These are phyloP conservation scores for Calonectria crousiana DNA, from an alignment of 2,329 filamentous ascomycete genomes.

Conservation along the genomic window DNA sequence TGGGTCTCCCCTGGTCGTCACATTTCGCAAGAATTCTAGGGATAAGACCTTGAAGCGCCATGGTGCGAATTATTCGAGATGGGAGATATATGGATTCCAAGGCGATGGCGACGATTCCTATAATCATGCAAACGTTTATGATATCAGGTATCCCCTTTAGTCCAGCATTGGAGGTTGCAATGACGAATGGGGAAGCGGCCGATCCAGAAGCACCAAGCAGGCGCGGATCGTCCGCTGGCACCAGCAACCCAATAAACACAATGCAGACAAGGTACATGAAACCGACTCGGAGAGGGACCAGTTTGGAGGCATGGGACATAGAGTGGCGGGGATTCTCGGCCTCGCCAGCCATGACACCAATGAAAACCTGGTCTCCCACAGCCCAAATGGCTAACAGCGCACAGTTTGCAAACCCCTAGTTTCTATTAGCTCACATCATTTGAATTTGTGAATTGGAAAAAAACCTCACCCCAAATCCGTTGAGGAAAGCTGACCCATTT, in stretches of 20 bases:
- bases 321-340: conserved; percentile 32
- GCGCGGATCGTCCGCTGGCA: conserved; percentile 29
- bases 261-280: conserved; percentile 35
- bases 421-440: neutral
- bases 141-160: conserved; percentile 27
- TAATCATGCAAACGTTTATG: conserved; percentile 39
- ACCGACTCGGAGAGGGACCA: conserved; percentile 35
- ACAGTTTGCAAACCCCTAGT: conserved; percentile 36
- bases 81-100: conserved; percentile 19
- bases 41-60: conserved; percentile 20
- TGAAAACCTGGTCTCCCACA: conserved; percentile 38
- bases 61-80: conserved; percentile 18
- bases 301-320: conserved; percentile 34
- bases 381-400: conserved; percentile 36
- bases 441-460: neutral
- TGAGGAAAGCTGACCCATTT: conserved; percentile 5
- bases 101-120: conserved; percentile 31
- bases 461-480: conserved; percentile 15
- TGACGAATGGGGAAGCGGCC: conserved; percentile 34
- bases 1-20: conserved; percentile 20
- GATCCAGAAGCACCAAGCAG: conserved; percentile 32
- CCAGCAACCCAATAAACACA: conserved; percentile 32
- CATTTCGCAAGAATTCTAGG: conserved; percentile 18
- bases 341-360: conserved; percentile 40
- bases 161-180: conserved; percentile 28